Evolutionary conservation across 768 basidiomycete genomes (phyloP).

Genomic region (Lentinula guzmanii): DNA sequence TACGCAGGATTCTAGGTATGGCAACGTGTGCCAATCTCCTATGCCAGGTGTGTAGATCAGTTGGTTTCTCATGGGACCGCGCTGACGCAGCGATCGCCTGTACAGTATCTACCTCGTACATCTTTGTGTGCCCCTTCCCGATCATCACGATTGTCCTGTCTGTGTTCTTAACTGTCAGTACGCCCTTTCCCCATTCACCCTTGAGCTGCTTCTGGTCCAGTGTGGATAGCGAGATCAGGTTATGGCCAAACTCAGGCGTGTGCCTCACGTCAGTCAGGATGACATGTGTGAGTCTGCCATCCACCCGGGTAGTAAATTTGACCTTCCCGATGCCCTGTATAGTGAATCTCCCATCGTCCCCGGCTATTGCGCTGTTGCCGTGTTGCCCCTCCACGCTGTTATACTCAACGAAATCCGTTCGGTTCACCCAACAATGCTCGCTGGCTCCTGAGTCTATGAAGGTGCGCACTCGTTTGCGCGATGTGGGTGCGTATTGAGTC

Average conservation of each 20-base stretch:
- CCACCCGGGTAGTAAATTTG: neutral
- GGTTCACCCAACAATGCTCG: too few relatives aligned
- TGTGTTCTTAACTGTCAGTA: neutral
- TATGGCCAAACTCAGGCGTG: neutral
- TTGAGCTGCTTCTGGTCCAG: too few relatives aligned
- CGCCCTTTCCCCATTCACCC: neutral
- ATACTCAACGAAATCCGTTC: too few relatives aligned
- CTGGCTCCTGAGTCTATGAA: too few relatives aligned
- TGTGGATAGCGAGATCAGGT: neutral
- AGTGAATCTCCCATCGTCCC: fast-evolving
- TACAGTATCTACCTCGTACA: neutral
- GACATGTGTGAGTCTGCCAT: neutral
- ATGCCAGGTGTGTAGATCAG: neutral
- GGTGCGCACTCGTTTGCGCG: too few relatives aligned
- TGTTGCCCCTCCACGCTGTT: too few relatives aligned
- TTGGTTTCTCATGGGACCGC: neutral
- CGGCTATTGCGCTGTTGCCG: too few relatives aligned
- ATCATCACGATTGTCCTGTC: neutral
- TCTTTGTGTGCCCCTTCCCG: neutral
- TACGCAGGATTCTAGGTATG: conserved; percentile 5
- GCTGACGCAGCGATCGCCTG: neutral
- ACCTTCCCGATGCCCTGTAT: neutral
- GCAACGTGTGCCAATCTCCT: conserved; percentile 7
- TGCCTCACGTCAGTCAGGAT: neutral
- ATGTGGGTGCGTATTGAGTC: too few relatives aligned